phyloP scores from a whole-genome alignment of 352 stramenopile genomes.

The Globisporangium polare region DNA sequence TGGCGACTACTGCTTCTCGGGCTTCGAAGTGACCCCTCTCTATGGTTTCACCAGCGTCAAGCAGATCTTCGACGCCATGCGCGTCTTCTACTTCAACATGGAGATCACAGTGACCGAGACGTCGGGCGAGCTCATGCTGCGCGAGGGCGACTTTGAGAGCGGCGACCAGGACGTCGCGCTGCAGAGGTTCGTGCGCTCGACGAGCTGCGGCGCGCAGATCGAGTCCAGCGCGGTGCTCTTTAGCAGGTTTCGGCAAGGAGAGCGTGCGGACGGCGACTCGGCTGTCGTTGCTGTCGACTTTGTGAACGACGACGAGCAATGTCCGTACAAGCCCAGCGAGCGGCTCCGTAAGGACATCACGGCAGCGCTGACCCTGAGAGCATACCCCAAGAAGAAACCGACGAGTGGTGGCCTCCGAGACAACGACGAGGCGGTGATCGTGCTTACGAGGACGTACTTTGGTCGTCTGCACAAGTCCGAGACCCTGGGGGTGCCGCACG shows the following conservation, averaged over 20 bases:
- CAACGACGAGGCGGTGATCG: not conserved
- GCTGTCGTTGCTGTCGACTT: not conserved
- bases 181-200: slow-evolving; percentile 5
- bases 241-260: slow-evolving; percentile 13
- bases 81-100: slow-evolving; percentile 13
- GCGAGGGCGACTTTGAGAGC: slow-evolving; percentile 29
- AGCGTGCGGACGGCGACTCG: not conserved
- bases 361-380: not conserved
- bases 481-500: not conserved
- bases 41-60: slow-evolving; percentile 6
- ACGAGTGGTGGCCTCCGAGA: not conserved
- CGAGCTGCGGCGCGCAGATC: slow-evolving; percentile 15
- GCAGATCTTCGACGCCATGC: slow-evolving; percentile 5
- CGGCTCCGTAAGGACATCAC: slow-evolving; percentile 9
- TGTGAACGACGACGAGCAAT: slow-evolving; percentile 5
- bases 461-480: not conserved
- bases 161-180: not conserved
- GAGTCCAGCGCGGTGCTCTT: slow-evolving; percentile 38
- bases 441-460: not conserved
- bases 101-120: slow-evolving; percentile 17
- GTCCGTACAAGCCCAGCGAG: slow-evolving; percentile 1
- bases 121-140: slow-evolving; percentile 31
- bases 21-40: slow-evolving; percentile 18
- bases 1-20: slow-evolving; percentile 21
- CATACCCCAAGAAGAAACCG: not conserved